Evolutionary conservation across 1,139 yeast species (phyloP), one percentile per base, ranked within the genome.

Genomic region (Protomyces gravidus): DNA sequence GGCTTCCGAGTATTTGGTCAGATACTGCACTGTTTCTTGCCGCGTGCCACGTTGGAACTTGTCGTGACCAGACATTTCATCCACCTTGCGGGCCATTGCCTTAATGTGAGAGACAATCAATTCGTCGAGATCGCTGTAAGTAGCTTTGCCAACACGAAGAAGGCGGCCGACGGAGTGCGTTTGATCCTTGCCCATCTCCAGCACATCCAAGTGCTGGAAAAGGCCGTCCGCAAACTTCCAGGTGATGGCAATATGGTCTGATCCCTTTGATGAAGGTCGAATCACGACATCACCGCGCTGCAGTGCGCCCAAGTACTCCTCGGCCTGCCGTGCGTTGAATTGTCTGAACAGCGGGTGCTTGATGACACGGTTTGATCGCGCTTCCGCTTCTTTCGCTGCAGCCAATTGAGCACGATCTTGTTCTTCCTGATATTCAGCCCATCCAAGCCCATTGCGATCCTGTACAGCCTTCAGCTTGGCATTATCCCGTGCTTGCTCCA

Each of bases 161-260:
- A 79, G 80, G 65, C 81, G 81, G 56, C 87, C 86, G 23, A 85
- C 72, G 0, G 83, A 78, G 65, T 80, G 82, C 51, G 83, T 86
- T 67, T 79, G 81, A 61, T 78, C 82, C 68, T 82, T 83, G 61
- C 80, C 83, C 58, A 80, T 78, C 72, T 92, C 98, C 65, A 84
- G 79, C 52, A 92, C 86, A 67, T 89, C 90, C 64, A 94, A 77
- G 71, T 92, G 97, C 71, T 94, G 98, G 74, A 86, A 94, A 65
- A 92, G 76, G 69, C 85, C 86, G 68, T 87, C 92, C 63, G 89
- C 92, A 42, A 94, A 90, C 71, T 92, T 92, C 97, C 98, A 92
- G 0, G 99, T 92, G 45, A 90, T 86, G 1, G 96, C 90, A 67
- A 92, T 79, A 71, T 83, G 96, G 65, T 88, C 86, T 47, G 82